A percentile compares a stretch with the other conserved stretches of the same genome.
These are phyloP conservation scores for Eucalyptus marginata DNA, from an alignment of 345 rosid genomes.

Conservation along the genomic window DNA sequence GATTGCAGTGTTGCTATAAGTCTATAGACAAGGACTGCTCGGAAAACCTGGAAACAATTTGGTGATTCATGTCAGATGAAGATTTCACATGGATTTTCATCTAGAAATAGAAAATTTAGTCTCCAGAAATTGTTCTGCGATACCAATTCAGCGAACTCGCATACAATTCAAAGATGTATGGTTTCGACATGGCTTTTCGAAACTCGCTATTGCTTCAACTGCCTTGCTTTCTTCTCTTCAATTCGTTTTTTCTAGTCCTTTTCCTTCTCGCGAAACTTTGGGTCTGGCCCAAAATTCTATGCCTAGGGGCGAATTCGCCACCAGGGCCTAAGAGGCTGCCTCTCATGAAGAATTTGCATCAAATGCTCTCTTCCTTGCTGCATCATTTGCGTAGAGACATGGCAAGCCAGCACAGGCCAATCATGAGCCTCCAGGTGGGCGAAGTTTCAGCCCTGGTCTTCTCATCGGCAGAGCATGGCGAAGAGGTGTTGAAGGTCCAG, in stretches of 20 bases:
- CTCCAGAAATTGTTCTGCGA: neutral
- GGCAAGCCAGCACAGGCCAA: constrained; percentile 6
- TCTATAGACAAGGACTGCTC: neutral
- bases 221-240: neutral
- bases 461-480: constrained; percentile 8
- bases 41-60: neutral
- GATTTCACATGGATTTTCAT: neutral
- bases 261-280: neutral
- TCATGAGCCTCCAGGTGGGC: constrained; percentile 9
- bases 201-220: neutral
- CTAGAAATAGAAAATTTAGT: neutral
- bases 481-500: constrained; percentile 2
- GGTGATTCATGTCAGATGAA: neutral
- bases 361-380: neutral
- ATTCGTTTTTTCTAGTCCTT: neutral
- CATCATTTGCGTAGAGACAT: constrained; percentile 1
- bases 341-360: constrained; percentile 9
- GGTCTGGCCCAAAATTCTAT: neutral
- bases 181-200: neutral
- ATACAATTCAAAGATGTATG: too few relatives aligned
- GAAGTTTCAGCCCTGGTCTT: neutral
- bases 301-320: neutral
- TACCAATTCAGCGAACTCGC: neutral
- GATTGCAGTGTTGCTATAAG: too few relatives aligned
- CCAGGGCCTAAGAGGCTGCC: constrained; percentile 7